Conservation (phyloP, 495 filamentous ascomycete genomes). For the Neurospora hispaniola region DNA sequence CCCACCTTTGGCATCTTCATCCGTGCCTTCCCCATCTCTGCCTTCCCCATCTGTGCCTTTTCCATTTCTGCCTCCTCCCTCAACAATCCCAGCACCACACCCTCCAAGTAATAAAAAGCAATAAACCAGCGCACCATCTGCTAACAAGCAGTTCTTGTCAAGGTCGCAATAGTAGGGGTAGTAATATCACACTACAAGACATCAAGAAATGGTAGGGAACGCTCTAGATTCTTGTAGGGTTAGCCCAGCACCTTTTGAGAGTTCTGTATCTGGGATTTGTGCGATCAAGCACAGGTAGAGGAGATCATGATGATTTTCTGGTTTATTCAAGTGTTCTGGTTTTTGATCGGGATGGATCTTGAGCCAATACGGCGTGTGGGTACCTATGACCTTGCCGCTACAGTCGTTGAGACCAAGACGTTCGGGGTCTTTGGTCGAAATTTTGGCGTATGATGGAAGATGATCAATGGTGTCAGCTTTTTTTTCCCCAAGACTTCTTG, state of each 20-base stretch:
- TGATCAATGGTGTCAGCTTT: neutral
- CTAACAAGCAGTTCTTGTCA: neutral
- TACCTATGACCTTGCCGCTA: neutral
- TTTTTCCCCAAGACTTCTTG: neutral
- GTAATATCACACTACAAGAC: neutral
- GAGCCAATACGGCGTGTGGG: neutral
- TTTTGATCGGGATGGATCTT: neutral
- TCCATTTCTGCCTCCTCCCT: neutral
- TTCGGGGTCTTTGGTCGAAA: neutral
- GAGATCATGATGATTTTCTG: neutral
- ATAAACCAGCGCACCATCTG: neutral
- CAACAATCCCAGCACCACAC: neutral
- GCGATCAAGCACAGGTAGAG: neutral
- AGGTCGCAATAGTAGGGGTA: neutral
- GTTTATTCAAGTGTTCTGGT: neutral
- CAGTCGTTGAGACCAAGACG: neutral
- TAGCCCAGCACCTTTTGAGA: neutral
- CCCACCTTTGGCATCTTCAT: no score
- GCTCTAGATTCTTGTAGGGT: neutral
- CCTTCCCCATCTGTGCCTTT: neutral
- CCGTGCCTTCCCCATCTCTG: no score
- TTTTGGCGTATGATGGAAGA: neutral
- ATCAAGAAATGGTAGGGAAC: neutral
- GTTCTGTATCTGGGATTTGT: neutral
- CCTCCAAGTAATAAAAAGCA: neutral